Conservation (phyloP, 179 eudicot genomes). For the Gypsophila paniculata region DNA sequence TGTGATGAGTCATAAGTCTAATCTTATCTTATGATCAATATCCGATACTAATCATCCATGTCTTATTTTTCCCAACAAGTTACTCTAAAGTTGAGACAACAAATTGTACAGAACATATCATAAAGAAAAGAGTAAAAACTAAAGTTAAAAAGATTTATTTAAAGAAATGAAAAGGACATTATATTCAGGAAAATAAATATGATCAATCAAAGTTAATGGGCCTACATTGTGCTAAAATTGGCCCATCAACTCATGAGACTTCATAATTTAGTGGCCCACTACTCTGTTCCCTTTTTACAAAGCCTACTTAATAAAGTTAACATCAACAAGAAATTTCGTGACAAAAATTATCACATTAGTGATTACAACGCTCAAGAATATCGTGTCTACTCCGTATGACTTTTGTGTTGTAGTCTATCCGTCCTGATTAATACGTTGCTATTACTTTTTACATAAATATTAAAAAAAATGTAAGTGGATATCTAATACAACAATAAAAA, state of each 20-base stretch:
- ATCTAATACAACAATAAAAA: too few relatives aligned
- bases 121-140: not conserved
- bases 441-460: too few relatives aligned
- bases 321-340: constrained; percentile 12
- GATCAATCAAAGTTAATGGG: not conserved
- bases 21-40: not conserved
- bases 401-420: too few relatives aligned
- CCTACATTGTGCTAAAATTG: constrained; percentile 7
- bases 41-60: not conserved
- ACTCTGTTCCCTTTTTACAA: not conserved
- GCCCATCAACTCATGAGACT: constrained; percentile 15
- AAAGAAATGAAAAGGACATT: not conserved
- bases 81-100: constrained; percentile 12
- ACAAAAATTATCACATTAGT: constrained; percentile 3
- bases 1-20: not conserved
- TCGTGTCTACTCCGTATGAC: not conserved
- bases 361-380: not conserved
- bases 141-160: not conserved
- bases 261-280: constrained; percentile 13
- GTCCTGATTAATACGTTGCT: too few relatives aligned
- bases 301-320: not conserved
- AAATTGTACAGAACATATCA: not conserved
- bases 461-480: too few relatives aligned
- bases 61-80: constrained; percentile 18
- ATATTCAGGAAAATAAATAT: not conserved